Evolutionary conservation across 345 rosid genomes (phyloP).

Genomic region (Citrus medica): DNA sequence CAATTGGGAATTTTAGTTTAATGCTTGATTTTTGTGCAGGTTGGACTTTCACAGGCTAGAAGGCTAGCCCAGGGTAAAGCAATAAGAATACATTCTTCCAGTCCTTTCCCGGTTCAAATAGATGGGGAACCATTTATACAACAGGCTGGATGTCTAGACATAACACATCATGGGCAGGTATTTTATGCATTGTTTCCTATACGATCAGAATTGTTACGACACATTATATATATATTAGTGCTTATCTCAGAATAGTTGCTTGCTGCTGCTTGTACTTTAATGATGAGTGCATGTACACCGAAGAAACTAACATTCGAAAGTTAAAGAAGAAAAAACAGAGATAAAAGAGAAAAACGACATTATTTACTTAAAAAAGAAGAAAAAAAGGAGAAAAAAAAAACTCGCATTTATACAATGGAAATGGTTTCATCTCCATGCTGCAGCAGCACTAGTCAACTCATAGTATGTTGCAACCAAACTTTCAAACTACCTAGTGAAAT

Average conservation of each 20-base stretch:
- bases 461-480: background rate
- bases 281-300: too few relatives aligned
- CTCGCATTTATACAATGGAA: too few relatives aligned
- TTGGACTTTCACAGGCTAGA: constrained; percentile 70
- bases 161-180: constrained; percentile 74
- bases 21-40: constrained; percentile 22
- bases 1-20: background rate
- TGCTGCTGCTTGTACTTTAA: too few relatives aligned
- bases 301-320: too few relatives aligned
- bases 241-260: too few relatives aligned
- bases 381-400: too few relatives aligned
- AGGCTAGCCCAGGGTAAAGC: constrained; percentile 62
- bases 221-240: background rate
- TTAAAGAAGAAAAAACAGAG: too few relatives aligned
- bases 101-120: constrained; percentile 64
- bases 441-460: background rate
- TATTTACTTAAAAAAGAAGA: too few relatives aligned
- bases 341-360: too few relatives aligned
- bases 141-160: constrained; percentile 64
- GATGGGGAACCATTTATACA: constrained; percentile 75
- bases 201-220: too few relatives aligned
- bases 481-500: background rate
- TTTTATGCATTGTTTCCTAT: background rate
- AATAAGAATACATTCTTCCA: constrained; percentile 56
- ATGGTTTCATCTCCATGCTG: background rate